Evolutionary conservation across 2,329 filamentous ascomycete genomes (phyloP), one percentile per base, ranked within the genome.

Genomic region (Knufia fluminis): DNA sequence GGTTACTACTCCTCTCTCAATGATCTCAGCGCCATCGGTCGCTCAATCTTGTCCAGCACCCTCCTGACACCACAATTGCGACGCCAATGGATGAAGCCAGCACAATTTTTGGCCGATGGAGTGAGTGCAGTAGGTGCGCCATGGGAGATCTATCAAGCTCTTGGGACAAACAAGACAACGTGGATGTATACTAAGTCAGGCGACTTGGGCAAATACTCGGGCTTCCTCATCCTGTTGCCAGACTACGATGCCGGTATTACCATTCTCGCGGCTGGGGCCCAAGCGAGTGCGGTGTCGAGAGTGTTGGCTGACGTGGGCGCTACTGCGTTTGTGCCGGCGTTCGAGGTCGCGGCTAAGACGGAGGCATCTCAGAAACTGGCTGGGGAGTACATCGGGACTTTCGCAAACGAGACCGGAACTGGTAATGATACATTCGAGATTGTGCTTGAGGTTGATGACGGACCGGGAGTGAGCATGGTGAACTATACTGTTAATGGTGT

Each of bases 61-160:
- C 57, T 70, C 10, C 62, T 71, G 3, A 53, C 64, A 0, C 57
- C 61, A 0, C 57, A 61, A 4, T 53, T 57, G n/a, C 70, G 67
- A 0, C 59, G 61, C 17, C 61, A 59, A 12, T 70, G 68, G 68
- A 61, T 70, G 53, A 70, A 70, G 46, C 68, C 68, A 0, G 61
- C 62, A 16, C 56, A 64, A 0, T 64, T 64, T 45, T 68, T 68
- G 1, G 61, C 67, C 0, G 64, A 66, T 31, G 63, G 70, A 2
- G 60, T 60, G 36, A 68, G 66, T 48, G 62, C 64, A 3, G 62
- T 70, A 3, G 63, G 67, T 26, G 59, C 62, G 16, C 65, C 66
- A 0, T 71, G 68, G 68, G 68, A 69, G 52, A 69, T 69, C 4
- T 61, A 64, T 14, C 66, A 54, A 4, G 68, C 7, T 69, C 31